Base-by-base conservation (phyloP, 768 basidiomycete genomes). In the Pleurotus tuber-regium region DNA sequence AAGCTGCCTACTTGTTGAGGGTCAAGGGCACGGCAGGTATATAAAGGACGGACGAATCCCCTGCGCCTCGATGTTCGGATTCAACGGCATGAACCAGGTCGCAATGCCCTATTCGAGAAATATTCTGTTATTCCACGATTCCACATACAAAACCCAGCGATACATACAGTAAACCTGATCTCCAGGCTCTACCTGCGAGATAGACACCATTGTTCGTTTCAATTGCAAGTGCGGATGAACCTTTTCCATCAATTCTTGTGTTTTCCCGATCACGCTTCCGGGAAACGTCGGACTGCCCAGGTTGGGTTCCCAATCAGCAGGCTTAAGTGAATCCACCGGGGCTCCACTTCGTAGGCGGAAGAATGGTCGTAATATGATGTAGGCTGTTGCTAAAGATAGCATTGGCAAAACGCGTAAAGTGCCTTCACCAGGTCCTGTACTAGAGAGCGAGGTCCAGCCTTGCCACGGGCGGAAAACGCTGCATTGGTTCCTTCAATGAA, bases 191-290 rank as follows among this genome's bases (percentile, higher is more conserved):
- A 87, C 82, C 14, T 51, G 66, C 0, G 85, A 83, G 35, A 86
- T 68, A 7, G 77, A 74, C 7, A 77, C 66, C 83, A 87, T 85
- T 1, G 78, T 82, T 57, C 70, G 59, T 4, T 63, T 70, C 16
- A 88, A 68, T 50, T 67, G 62, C n/a, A 87, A 60, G 64, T 88
- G 84, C 0, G 86, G 86, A 56, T 87, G 86, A 0, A 80, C 80
- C 26, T 50, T 59, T 21, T 76, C 72, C 35, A 71, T 80, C 25
- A 84, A 62, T 57, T 85, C 84, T 50, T 82, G 82, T 0, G 75
- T 71, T 50, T 75, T 76, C 0, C 81, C 79, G 4, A 78, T 70
- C 9, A 71, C 68, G 23, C 78, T 75, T 0, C 83, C 83, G 0
- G 82, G 81, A 59, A 86, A 86, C 0, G 65, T 58, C 9, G 78